Base-by-base conservation (phyloP, 2,329 filamentous ascomycete species). In the Exserohilum turcica region DNA sequence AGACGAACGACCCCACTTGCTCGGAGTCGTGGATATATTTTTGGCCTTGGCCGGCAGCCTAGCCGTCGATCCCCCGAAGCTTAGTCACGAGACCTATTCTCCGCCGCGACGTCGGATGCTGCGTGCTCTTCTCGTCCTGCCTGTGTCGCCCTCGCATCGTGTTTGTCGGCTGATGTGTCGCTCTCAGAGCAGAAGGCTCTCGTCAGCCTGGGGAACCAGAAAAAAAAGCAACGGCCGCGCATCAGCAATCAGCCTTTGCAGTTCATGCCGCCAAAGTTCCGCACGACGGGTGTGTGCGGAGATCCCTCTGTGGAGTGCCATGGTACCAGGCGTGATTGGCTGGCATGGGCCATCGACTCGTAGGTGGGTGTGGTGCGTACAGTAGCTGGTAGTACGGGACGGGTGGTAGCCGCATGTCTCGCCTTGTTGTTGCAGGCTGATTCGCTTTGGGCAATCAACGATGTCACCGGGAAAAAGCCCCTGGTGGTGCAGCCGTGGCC, bases 1-100 rank as follows among this genome's bases (percentile, higher is more conserved):
- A 53, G 43, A 60, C 46, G 43, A 54, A 43, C 51, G 43, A 53
- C 54, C 57, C 60, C 56, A 60, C 59, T 51, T 21, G 51, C 54
- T 57, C 52, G 52, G 52, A 43, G 43, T 45, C 24, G 43, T 37
- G 45, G n/a, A n/a, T n/a, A n/a, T 61, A 63, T 61, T 63, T 61
- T 58, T 54, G 54, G 56, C 45, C 35, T 46, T 52, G 51, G 49
- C 39, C 21, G 27, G 16, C 15, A 35, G 31, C 15, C 48, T 53
- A 39, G 49, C 21, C 28, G 52, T 40, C 47, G 52, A 54, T 54
- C 52, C 37, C 42, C 16, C 40, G 42, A 54, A 51, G 52, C 47
- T 51, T 51, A 43, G 52, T 46, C 31, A 39, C 21, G n/a, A 29
- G 13, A 29, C 18, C 33, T 18, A 27, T 46, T 37, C 15, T 21